Evolutionary conservation across 2,329 filamentous ascomycete genomes (phyloP).

Genomic region (Claviceps purpurea): DNA sequence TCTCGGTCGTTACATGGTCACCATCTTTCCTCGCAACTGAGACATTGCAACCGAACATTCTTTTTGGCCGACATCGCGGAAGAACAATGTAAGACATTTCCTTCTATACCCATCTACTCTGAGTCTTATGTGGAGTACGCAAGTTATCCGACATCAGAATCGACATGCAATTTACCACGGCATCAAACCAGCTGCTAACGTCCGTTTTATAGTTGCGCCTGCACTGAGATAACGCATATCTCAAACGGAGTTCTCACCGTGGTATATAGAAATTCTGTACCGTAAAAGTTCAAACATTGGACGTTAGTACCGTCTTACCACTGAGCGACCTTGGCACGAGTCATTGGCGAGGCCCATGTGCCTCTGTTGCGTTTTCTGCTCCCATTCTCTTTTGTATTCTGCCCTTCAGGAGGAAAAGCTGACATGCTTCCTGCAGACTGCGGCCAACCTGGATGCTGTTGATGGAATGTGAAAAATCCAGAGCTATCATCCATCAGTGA

Average conservation of each 20-base stretch:
- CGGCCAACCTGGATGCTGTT: not conserved
- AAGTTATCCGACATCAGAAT: not conserved
- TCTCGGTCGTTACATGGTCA: not conserved
- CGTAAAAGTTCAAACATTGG: not conserved
- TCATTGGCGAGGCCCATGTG: not conserved
- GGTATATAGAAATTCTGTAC: not conserved
- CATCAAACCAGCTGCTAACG: not conserved
- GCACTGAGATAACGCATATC: not conserved
- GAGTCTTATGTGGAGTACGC: not conserved
- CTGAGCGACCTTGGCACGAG: not conserved
- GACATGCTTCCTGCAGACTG: not conserved
- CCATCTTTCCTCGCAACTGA: not conserved
- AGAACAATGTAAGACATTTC: not conserved
- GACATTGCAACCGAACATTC: not conserved
- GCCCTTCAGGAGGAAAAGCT: not conserved
- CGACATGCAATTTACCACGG: not conserved
- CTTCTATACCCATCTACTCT: not conserved
- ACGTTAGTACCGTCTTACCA: not conserved
- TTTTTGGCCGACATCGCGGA: not conserved
- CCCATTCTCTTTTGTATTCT: not conserved
- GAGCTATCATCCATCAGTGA: constrained; percentile 1
- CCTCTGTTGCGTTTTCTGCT: not conserved
- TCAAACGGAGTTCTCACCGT: not conserved
- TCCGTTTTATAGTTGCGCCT: not conserved
- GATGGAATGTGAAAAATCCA: constrained; percentile 1